Evolutionary conservation across 2,329 filamentous ascomycete genomes (phyloP).

Genomic region (Penicillium sp.): DNA sequence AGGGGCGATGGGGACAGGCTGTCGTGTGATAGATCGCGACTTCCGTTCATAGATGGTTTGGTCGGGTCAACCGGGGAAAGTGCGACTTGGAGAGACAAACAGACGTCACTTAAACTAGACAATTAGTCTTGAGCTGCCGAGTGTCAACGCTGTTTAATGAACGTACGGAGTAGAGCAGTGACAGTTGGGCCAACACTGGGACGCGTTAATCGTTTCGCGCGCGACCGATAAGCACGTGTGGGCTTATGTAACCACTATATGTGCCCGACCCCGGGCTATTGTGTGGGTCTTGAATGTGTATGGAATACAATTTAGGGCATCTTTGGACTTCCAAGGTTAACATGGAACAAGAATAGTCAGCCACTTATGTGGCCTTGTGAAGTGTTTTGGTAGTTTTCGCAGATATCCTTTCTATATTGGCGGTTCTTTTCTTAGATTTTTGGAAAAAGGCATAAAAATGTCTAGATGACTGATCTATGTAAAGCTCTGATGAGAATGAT

Average conservation of each 20-base stretch:
- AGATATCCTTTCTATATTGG: too few relatives aligned
- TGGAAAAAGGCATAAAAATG: too few relatives aligned
- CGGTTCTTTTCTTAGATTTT: too few relatives aligned
- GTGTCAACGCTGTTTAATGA: not conserved
- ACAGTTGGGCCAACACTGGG: conserved; percentile 14
- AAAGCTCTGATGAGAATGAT: not conserved
- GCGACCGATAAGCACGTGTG: conserved; percentile 25
- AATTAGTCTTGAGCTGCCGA: not conserved
- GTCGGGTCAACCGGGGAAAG: not conserved
- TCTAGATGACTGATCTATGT: too few relatives aligned
- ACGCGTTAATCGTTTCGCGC: conserved; percentile 26
- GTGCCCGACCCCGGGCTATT: not conserved
- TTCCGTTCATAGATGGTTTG: not conserved
- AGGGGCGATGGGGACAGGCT: not conserved
- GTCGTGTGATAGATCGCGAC: conserved; percentile 8
- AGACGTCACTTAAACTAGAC: not conserved
- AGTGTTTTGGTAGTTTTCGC: too few relatives aligned
- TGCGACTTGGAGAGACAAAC: not conserved
- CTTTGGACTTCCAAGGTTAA: not conserved
- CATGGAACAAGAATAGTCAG: too few relatives aligned
- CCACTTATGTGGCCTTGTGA: too few relatives aligned
- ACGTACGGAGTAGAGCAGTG: not conserved
- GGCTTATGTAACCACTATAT: conserved; percentile 10
- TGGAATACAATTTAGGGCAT: not conserved
- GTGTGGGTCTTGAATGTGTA: not conserved